Conservation (phyloP, 495 filamentous ascomycete species). For the Ascodesmis nigricans region DNA sequence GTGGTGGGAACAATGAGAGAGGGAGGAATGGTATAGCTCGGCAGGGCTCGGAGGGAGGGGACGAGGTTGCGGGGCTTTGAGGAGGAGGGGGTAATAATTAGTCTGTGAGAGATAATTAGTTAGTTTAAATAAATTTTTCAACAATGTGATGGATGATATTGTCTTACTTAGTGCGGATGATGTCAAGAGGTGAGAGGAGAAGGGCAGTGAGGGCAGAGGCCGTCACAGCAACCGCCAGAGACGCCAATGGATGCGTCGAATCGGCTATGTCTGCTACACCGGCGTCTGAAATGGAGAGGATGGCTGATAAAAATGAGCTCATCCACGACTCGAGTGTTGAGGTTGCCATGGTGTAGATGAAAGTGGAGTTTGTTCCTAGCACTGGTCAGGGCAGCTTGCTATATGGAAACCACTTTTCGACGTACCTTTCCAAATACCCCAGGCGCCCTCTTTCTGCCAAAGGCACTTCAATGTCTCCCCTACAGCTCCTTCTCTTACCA, state of each 20-base stretch:
- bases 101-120: slow-evolving; percentile 22
- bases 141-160: slow-evolving; percentile 1
- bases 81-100: slow-evolving; percentile 60
- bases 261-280: slow-evolving; percentile 18
- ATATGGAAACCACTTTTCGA: slow-evolving; percentile 48
- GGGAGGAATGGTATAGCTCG: slow-evolving; percentile 49
- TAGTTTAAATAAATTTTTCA: slow-evolving; percentile 4
- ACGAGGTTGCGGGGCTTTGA: slow-evolving; percentile 51
- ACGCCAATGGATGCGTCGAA: slow-evolving; percentile 14
- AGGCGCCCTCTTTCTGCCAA: slow-evolving; percentile 73
- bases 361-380: slow-evolving; percentile 17
- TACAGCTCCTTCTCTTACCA: slow-evolving; percentile 6
- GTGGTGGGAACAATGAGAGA: slow-evolving; percentile 59
- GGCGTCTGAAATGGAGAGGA: slow-evolving; percentile 18
- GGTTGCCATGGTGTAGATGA: slow-evolving; percentile 14
- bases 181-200: slow-evolving; percentile 65
- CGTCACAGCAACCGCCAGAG: slow-evolving; percentile 53
- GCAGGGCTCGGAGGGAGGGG: slow-evolving; percentile 49
- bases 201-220: slow-evolving; percentile 61
- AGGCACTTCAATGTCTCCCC: slow-evolving; percentile 25
- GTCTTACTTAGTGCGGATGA: slow-evolving; percentile 55
- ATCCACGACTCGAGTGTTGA: slow-evolving; percentile 19
- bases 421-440: slow-evolving; percentile 93
- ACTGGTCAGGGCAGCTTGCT: no score
- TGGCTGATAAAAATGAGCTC: slow-evolving; percentile 15